phyloP scores from a whole-genome alignment of 106 monocot species.

The Triglochin maritima region DNA sequence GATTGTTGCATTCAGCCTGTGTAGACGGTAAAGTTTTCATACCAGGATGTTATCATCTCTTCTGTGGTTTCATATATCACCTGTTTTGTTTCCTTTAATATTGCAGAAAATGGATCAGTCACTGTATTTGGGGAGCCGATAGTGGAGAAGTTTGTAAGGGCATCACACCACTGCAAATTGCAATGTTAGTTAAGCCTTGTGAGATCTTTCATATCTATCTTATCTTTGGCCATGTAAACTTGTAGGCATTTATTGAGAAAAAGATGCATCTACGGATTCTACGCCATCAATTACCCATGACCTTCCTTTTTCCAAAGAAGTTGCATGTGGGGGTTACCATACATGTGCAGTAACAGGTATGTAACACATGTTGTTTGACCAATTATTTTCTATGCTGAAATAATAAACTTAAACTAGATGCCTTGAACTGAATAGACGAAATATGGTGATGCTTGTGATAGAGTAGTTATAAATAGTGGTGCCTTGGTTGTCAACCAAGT shows the following conservation, averaged over 20 bases:
- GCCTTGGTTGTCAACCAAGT: no score
- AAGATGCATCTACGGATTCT: conserved; percentile 35
- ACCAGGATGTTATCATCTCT: not conserved
- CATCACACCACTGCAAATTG: not conserved
- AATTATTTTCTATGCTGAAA: not conserved
- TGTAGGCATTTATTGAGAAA: conserved; percentile 59
- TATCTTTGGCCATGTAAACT: not conserved
- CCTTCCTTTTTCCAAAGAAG: conserved; percentile 59
- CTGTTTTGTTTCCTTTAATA: conserved; percentile 6
- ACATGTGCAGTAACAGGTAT: conserved; percentile 84
- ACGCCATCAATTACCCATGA: conserved; percentile 40
- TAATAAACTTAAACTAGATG: not conserved
- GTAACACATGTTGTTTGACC: not conserved
- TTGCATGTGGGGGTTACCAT: conserved; percentile 99
- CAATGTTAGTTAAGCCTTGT: not conserved
- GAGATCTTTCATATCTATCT: not conserved
- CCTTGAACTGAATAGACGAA: not conserved
- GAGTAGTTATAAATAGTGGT: no score
- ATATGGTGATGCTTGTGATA: no score
- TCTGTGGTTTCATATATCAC: not conserved
- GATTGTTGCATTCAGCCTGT: conserved; percentile 89
- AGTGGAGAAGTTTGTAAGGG: conserved; percentile 41
- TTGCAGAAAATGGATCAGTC: conserved; percentile 62
- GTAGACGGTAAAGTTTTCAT: conserved; percentile 54
- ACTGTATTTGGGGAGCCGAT: conserved; percentile 78